Base-by-base conservation (phyloP, 305 asterid species). In the Coffea humblotiana region DNA sequence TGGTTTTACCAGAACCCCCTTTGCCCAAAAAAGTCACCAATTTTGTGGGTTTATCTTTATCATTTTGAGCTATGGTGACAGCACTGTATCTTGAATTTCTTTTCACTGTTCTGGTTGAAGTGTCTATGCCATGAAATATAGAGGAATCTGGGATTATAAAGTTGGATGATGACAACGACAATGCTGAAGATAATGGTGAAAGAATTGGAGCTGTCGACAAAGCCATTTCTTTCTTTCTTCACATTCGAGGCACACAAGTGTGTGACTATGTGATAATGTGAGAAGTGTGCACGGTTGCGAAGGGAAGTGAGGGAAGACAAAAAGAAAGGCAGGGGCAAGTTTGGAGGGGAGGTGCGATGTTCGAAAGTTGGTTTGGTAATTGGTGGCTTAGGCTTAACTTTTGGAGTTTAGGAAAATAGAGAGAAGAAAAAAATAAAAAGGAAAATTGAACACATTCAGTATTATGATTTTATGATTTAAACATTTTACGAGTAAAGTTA, bases 1-100 rank as follows among this genome's bases (percentile, higher is more conserved):
- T 90, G 27, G 99, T 95, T 83, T 95, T 93, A 0, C 99, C 99
- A 19, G 98, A 91, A 81, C 97, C 99, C 79, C 99, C 99, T 90
- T 95, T 95, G 48, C 99, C 98, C 74, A 93, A 78, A 81, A 95
- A 95, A 37, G 97, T 93, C 27, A 93, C 88, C 80, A 95, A 82
- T 86, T 90, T 95, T 7, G 96, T 83, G 84, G 94, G 86, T 23
- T 83, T 88, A 78, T 87, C 95, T 73, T 90, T 88, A 85, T 79
- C 82, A 83, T 85, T 88, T 74, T 82, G 82, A 40, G 88, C 87
- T 78, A 87, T 63, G 25, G 75, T 79, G 72, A 86, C 58, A 85
- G 80, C 80, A 40, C 83, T 88, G 71, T 68, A 80, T 66, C 79
- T 88, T 35, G 78, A 10, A 71, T 74, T 84, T 65, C 85, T 83